Base-by-base conservation (phyloP, 140 eudicot genomes). In the Flaveria floridana region DNA sequence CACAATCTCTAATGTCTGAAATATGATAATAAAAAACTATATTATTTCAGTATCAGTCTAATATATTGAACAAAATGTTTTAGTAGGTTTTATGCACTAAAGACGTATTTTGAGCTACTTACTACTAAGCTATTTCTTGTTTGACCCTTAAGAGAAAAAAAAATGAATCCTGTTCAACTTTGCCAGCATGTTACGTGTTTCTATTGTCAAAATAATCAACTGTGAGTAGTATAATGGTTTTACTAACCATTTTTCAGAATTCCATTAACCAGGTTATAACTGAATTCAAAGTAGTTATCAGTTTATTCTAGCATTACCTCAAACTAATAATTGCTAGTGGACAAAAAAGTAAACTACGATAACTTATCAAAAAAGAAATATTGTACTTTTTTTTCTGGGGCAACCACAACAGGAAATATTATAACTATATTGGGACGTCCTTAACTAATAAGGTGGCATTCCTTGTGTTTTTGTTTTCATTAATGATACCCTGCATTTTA, bases 401-500 rank as follows among this genome's bases (percentile, higher is more conserved):
- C 30, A 21, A 11, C n/a, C 37, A 58, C 39, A 21, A 58, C 39
- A 12, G 68, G 23, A 55, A 55, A 55, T 26, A 21, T 13, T 0
- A 28, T 58, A 20, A 21, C 65, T 21, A 7, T 19, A 21, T 21
- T 58, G 6, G 13, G 62, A 16, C 26, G 65, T 59, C 37, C 25
- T 34, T 34, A 34, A 34, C 8, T 6, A 6, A 23, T 59, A 25
- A 59, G 66, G 6, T 59, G 8, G 16, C 18, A 12, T 59, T 7
- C 67, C 47, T 73, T n/a, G 16, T 37, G 44, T 20, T 41, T 58
- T 14, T 20, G 42, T 57, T 73, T 39, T 41, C 12, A 58, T 11
- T 13, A 12, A 46, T 1, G 61, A 21, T 48, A 64, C 20, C 28
- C 51, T 62, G 78, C 70, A n/a, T 64, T 75, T 63, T 47, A 47